Conservation (phyloP, 2,329 filamentous ascomycete species). For the Allantophomopsis lycopodina region DNA sequence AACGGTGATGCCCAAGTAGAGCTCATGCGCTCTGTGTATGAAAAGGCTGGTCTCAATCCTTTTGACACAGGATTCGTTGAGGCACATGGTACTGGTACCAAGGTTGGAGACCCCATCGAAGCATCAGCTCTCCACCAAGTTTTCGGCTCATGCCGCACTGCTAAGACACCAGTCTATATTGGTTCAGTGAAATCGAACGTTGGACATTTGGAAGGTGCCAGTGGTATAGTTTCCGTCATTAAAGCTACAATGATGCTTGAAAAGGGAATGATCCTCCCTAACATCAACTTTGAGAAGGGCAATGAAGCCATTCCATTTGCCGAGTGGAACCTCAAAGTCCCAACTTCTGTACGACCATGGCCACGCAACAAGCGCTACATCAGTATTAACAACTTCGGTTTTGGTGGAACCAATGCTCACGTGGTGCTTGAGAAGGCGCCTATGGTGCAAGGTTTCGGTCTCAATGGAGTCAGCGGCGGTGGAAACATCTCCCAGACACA, state of each 20-base stretch:
- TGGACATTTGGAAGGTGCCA: slow-evolving; percentile 22
- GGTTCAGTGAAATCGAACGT: slow-evolving; percentile 14
- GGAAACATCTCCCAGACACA: slow-evolving; percentile 15
- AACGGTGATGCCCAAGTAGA: slow-evolving; percentile 18
- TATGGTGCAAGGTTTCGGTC: slow-evolving; percentile 1
- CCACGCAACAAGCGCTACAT: slow-evolving; percentile 28
- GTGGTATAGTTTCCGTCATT: slow-evolving; percentile 24
- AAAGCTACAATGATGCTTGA: slow-evolving; percentile 28
- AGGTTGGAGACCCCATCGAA: slow-evolving; percentile 14
- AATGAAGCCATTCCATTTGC: slow-evolving; percentile 22
- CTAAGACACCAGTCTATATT: slow-evolving; percentile 7
- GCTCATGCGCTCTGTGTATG: slow-evolving; percentile 17
- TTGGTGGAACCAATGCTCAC: slow-evolving; percentile 21
- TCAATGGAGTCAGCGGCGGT: slow-evolving; percentile 1
- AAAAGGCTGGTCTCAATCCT: slow-evolving; percentile 1
- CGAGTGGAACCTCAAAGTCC: slow-evolving; percentile 21
- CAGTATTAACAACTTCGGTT: slow-evolving; percentile 22
- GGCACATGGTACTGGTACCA: slow-evolving; percentile 15
- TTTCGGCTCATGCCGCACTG: slow-evolving; percentile 5
- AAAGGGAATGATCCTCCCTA: slow-evolving; percentile 26
- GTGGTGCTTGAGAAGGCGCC: slow-evolving; percentile 20
- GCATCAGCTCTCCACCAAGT: slow-evolving; percentile 5
- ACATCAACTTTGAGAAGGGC: slow-evolving; percentile 22
- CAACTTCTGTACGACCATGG: slow-evolving; percentile 10
- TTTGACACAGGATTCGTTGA: slow-evolving; percentile 6